Base-by-base conservation (phyloP, 1,284 basidiomycete species). In the Fomitopsis schrenkii region DNA sequence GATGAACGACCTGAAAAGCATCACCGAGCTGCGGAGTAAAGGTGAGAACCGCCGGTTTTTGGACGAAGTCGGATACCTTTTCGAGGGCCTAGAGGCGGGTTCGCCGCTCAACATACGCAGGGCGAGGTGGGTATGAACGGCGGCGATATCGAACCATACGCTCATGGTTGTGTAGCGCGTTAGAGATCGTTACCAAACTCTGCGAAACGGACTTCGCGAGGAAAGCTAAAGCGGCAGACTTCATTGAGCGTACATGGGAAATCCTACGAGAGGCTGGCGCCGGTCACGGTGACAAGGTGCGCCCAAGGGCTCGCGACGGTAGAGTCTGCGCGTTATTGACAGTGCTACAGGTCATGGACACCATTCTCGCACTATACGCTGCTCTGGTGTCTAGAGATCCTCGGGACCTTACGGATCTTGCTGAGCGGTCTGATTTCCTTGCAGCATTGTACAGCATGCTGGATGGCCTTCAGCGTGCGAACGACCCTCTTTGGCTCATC, bases 61-160 rank as follows among this genome's bases (percentile, higher is more conserved):
- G 53, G 91, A 93, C 62, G 91, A 93, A 67, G 81, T 91, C 2
- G 91, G 90, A 0, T 93, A 93, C 73, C 74, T 93, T 3, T 87
- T 92, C 59, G 91, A 93, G 71, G 90, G 91, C 1, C 80, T 93
- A 70, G 83, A 84, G 30, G 69, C 73, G 4, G 76, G 76, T 14
- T 80, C 79, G 15, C 76, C 79, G 5, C 67, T 87, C 22, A 78
- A 81, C 10, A 77, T 91, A n/a, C 79, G 85, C 53, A 80, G 88
- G 66, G 82, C 85, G 17, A 92, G 87, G 89, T 85, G 28, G 15
- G 48, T 42, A 5, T 33, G 5, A 41, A 41, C 1, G 5, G 17
- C 7, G 10, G 3, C 33, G 19, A 14, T 8, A 12, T 28, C 14
- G 48, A 30, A 12, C 14, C 41, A 26, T 54, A 40, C 14, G 35